A percentile compares a stretch with the other conserved stretches of the same genome.
Evolutionary conservation across 306 rosid genomes (phyloP).

Genomic region (Ziziphus jujuba): DNA sequence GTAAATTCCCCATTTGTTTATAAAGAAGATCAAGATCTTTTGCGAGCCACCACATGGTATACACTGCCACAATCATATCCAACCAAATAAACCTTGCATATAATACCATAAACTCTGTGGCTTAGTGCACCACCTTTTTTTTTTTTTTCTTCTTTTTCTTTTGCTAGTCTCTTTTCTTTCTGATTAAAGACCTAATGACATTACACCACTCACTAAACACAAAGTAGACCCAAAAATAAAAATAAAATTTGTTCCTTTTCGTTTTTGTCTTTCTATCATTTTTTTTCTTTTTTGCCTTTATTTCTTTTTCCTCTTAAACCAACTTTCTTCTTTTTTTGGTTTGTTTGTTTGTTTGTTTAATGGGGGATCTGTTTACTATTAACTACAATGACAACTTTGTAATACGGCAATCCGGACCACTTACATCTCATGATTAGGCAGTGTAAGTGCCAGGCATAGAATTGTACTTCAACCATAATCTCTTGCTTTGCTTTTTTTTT

Average conservation of each 20-base stretch:
- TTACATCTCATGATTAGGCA: no score
- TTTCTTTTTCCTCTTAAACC: no score
- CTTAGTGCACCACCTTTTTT: not conserved
- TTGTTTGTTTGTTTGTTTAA: no score
- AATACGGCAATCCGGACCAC: no score
- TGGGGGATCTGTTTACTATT: no score
- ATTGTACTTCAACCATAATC: no score
- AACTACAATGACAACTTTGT: no score
- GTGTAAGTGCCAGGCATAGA: no score
- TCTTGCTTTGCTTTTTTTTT: no score
- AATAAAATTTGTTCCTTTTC: not conserved
- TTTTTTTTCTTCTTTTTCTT: not conserved
- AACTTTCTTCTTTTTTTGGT: no score
- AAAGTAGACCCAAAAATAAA: not conserved
- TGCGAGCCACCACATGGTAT: not conserved
- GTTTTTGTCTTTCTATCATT: not conserved
- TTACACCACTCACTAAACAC: slow-evolving; percentile 2
- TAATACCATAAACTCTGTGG: not conserved
- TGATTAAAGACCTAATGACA: not conserved
- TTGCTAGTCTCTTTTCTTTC: not conserved
- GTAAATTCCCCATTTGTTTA: not conserved
- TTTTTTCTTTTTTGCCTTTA: not conserved
- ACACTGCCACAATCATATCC: not conserved
- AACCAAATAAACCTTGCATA: not conserved
- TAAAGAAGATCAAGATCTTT: not conserved